A percentile compares a stretch with the other conserved stretches of the same genome.
phyloP scores from a whole-genome alignment of 2,329 filamentous ascomycete species.

The Trichoderma simmonsii region DNA sequence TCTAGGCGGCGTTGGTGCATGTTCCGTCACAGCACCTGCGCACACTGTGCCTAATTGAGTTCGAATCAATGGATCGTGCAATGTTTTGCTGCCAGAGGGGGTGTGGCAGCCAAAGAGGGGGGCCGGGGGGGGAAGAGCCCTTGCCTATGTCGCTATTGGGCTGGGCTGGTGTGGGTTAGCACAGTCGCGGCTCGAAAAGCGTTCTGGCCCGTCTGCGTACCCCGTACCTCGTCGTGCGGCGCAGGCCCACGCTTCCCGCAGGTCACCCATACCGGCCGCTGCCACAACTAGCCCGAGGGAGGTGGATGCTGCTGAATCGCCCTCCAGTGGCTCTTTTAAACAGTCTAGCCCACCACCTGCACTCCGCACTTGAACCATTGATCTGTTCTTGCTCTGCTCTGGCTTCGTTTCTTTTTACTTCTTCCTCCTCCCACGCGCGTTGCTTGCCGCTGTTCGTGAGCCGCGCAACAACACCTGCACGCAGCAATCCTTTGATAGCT shows the following conservation, averaged over 20 bases:
- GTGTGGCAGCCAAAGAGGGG: background rate
- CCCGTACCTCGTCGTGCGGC: background rate
- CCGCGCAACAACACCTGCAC: conserved; percentile 2
- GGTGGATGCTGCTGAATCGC: background rate
- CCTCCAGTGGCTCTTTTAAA: too few relatives aligned
- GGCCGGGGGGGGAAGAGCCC: too few relatives aligned
- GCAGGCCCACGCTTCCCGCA: background rate
- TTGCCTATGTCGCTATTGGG: too few relatives aligned
- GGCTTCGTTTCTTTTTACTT: background rate
- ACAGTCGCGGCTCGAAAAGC: background rate
- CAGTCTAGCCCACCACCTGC: conserved; percentile 15
- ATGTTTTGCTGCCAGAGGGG: background rate
- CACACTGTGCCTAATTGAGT: background rate
- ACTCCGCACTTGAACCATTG: conserved; percentile 17
- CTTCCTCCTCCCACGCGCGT: background rate
- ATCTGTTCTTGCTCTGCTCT: background rate
- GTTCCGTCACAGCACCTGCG: background rate
- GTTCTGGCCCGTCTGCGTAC: background rate
- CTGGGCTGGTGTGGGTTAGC: too few relatives aligned
- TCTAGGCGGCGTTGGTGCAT: background rate
- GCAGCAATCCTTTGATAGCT: background rate
- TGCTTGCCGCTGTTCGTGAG: conserved; percentile 1
- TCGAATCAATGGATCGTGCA: background rate
- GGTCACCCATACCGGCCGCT: background rate
- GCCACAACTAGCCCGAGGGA: background rate